Evolutionary conservation across 2,329 filamentous ascomycete species (phyloP), one percentile per base, ranked within the genome.

Genomic region (Cytospora paraplurivora): DNA sequence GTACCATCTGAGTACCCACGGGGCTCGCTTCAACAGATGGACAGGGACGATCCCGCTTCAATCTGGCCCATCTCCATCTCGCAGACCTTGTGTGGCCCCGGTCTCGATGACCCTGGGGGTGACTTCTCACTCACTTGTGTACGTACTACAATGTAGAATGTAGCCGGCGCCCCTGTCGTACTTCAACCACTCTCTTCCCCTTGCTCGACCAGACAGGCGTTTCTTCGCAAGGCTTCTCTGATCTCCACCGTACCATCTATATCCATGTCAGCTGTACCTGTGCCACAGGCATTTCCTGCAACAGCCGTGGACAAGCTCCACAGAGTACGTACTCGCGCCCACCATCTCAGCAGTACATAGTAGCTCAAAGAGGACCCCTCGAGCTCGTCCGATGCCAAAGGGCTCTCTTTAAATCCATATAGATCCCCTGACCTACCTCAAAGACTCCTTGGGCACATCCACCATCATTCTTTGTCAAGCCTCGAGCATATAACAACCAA

Each of bases 331-430:
- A 49, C 37, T 53, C 21, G 21, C 27, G 27, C 58, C 58, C 58
- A 54, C 56, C 58, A 54, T 15, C 55, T 38, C 59, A 50, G 32
- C 33, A 37, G 27, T 27, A 27, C 27, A 27, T 27, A 27, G 34
- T 52, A 47, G 60, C 56, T 54, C 62, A 63, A 63, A 59, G 55
- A 60, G 52, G 51, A 50, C 59, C 62, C 54, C 62, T 62, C 60
- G 59, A 62, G 58, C 50, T 62, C 52, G 44, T 35, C 52, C 52
- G 32, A 54, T 21, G 62, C 49, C 50, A 50, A 63, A 56, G 56
- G 56, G 56, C 62, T 63, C 55, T 63, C 50, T 54, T 54, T 63
- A 59, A 63, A 59, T 53, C 47, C 44, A 49, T 37, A 38, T 37
- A 15, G 50, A 35, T 59, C 62, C 54, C 60, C 60, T 59, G 56